These are phyloP conservation scores for Chaetomiaceae sp. DNA, from an alignment of 2,329 filamentous ascomycete genomes.

Conservation along the genomic window DNA sequence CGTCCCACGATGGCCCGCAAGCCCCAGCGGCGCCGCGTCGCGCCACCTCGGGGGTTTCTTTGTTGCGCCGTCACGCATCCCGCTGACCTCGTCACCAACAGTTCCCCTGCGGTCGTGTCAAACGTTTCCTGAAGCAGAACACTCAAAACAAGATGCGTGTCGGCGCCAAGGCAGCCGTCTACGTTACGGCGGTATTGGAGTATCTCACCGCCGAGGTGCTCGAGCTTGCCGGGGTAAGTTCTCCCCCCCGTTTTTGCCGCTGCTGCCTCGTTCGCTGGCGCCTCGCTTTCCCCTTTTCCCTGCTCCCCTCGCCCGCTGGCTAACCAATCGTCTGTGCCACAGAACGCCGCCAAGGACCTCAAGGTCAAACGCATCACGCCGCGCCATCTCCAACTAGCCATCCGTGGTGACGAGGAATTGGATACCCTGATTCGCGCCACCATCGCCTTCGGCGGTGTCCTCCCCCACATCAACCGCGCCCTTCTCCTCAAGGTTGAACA, in stretches of 20 bases:
- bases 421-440: slow-evolving; percentile 96
- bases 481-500: slow-evolving; percentile 53
- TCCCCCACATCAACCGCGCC: slow-evolving; percentile 98
- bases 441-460: slow-evolving; percentile 95
- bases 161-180: slow-evolving; percentile 95
- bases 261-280: slow-evolving; percentile 14
- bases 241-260: no score
- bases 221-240: slow-evolving; percentile 83
- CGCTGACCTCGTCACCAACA: slow-evolving; percentile 34
- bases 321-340: slow-evolving; percentile 13
- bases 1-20: no score
- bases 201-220: slow-evolving; percentile 97
- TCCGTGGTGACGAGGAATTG: slow-evolving; percentile 96
- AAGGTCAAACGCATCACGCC: slow-evolving; percentile 99
- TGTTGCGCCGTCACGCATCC: neutral
- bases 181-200: slow-evolving; percentile 95
- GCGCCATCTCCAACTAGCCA: slow-evolving; percentile 93
- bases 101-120: slow-evolving; percentile 99
- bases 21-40: no score
- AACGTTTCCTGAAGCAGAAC: slow-evolving; percentile 99
- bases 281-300: no score
- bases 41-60: neutral
- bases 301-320: neutral
- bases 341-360: slow-evolving; percentile 97
- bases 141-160: slow-evolving; percentile 99